A percentile compares a stretch with the other conserved stretches of the same genome.
These are phyloP conservation scores for Russula emetica DNA, from an alignment of 768 basidiomycete species.

Conservation along the genomic window DNA sequence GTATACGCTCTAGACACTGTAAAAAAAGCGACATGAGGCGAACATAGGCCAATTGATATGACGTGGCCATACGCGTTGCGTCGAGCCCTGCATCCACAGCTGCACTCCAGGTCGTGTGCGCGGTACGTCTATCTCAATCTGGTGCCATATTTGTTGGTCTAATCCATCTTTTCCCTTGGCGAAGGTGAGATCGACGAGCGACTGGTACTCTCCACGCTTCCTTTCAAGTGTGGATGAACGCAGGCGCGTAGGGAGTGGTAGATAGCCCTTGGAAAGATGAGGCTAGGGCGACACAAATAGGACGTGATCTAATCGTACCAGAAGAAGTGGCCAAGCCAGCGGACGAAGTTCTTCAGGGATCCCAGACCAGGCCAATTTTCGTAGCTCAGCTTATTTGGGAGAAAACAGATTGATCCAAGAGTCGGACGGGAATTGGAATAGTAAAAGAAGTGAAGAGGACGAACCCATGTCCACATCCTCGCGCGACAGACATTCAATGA, in stretches of 20 bases:
- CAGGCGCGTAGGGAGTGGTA: constrained; percentile 76
- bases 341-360: constrained; percentile 85
- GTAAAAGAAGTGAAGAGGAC: constrained; percentile 19
- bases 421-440: background rate
- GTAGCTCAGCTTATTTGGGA: constrained; percentile 57
- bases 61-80: constrained; percentile 67
- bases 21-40: constrained; percentile 21
- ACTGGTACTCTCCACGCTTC: constrained; percentile 89
- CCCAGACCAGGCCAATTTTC: constrained; percentile 93
- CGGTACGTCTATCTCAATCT: constrained; percentile 98
- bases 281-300: constrained; percentile 8
- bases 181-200: constrained; percentile 86
- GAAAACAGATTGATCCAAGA: background rate
- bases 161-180: constrained; percentile 77
- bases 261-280: constrained; percentile 67
- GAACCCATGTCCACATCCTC: constrained; percentile 80
- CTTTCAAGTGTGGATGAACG: constrained; percentile 74
- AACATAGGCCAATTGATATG: constrained; percentile 9
- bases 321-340: constrained; percentile 89
- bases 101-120: constrained; percentile 87
- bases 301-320: constrained; percentile 50
- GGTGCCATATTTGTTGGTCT: constrained; percentile 98
- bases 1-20: constrained; percentile 87
- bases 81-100: constrained; percentile 86
- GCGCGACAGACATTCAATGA: constrained; percentile 69